Evolutionary conservation across 176 grass and related monocot species (phyloP), one percentile per base, ranked within the genome.

Genomic region (Eragrostis curvula): DNA sequence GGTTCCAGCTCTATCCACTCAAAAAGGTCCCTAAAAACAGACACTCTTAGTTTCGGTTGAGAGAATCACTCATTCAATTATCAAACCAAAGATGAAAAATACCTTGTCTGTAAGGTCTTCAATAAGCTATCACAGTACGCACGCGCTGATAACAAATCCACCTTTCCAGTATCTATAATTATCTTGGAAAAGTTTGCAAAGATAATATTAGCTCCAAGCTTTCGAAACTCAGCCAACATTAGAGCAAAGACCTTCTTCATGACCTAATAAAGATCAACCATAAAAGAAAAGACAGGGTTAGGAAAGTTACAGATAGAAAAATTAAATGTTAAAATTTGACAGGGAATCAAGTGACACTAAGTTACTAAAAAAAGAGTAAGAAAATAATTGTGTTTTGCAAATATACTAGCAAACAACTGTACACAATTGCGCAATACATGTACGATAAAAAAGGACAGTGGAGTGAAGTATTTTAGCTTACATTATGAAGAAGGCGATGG

Each of bases 1-100:
- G 96, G 96, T 86, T 98, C 92, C 70, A 98, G 86, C 75, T 98
- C 96, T 88, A 98, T 89, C 96, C 96, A 98, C 74, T 95, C 92
- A 49, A 98, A 98, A 79, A 98, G 84, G 76, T 98, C 96, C 88
- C 96, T 98, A 83, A 85, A 70, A 83, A 87, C 5, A 46, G 25
- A 84, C 46, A 20, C 8, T 66, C n/a, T 82, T 82, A 81, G 83
- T 66, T 81, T 49, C 36, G 65, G 32, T n/a, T 66, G 56, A 36
- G 55, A 65, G 23, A 47, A 73, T 24, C 4, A 70, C 21, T 16
- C 17, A 14, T 67, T 28, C 72, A 41, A 75, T 82, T 77, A 82
- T 57, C 66, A 81, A 68, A 12, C 5, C 23, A 25, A 47, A 48
- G 11, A 73, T 30, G 68, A 62, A 71, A 60, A 44, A 75, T 88